Evolutionary conservation across 108 stramenopile species (phyloP).

Genomic region (Pseudonitzschia multiseries): DNA sequence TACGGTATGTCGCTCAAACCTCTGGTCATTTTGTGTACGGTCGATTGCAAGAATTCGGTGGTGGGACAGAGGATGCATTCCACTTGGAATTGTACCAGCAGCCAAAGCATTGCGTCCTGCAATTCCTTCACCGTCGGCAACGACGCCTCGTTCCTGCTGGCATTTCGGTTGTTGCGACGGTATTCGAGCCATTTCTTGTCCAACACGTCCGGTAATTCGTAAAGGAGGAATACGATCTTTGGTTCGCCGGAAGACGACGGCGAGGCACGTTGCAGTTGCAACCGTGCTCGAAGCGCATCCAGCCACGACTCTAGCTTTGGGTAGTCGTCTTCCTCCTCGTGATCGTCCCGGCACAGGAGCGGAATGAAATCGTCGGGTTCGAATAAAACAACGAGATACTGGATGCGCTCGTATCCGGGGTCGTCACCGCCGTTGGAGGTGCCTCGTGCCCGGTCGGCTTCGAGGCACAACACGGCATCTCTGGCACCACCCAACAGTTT

Average conservation of each 20-base stretch:
- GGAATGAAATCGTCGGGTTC: constrained; percentile 46
- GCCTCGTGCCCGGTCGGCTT: constrained; percentile 8
- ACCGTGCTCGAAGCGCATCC: constrained; percentile 23
- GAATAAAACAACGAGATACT: constrained; percentile 37
- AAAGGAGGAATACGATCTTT: constrained; percentile 39
- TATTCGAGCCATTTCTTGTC: constrained; percentile 41
- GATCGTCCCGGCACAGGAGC: constrained; percentile 32
- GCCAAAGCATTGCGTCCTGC: constrained; percentile 52
- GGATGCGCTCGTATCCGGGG: constrained; percentile 33
- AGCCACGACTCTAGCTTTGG: constrained; percentile 42
- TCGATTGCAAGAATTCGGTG: constrained; percentile 30
- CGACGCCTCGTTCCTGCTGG: not conserved
- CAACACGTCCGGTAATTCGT: constrained; percentile 35
- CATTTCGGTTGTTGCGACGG: not conserved
- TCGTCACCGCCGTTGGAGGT: constrained; percentile 8
- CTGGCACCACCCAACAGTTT: constrained; percentile 50
- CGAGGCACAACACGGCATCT: constrained; percentile 32
- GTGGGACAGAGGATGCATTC: constrained; percentile 47
- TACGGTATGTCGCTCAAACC: constrained; percentile 43
- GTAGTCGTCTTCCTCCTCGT: constrained; percentile 55
- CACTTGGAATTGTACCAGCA: constrained; percentile 53
- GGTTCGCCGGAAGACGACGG: constrained; percentile 10
- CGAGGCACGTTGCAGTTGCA: constrained; percentile 47
- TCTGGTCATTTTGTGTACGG: constrained; percentile 40
- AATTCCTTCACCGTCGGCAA: constrained; percentile 47